Evolutionary conservation across 2,329 filamentous ascomycete species (phyloP).

Genomic region (Bretziella fagacearum): DNA sequence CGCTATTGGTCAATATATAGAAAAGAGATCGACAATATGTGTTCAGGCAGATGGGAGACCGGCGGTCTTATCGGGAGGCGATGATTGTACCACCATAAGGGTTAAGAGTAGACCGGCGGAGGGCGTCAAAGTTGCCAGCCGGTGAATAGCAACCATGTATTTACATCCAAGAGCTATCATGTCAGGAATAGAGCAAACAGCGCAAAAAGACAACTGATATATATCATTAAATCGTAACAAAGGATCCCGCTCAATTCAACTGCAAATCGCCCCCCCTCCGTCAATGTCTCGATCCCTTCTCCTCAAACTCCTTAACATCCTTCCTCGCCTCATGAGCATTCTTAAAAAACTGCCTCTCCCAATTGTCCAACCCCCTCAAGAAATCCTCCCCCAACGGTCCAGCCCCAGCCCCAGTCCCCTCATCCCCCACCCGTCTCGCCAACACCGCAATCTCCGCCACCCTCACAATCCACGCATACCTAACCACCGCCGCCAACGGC

Average conservation of each 20-base stretch:
- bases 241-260: neutral
- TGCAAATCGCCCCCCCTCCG: too few relatives aligned
- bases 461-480: slow-evolving; percentile 63
- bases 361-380: slow-evolving; percentile 73
- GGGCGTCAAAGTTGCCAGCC: too few relatives aligned
- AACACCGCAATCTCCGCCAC: slow-evolving; percentile 75
- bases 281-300: slow-evolving; percentile 30
- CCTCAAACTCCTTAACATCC: slow-evolving; percentile 52
- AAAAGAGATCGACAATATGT: too few relatives aligned
- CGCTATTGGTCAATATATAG: neutral
- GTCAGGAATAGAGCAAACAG: neutral
- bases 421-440: slow-evolving; percentile 55
- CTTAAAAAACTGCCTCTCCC: slow-evolving; percentile 61
- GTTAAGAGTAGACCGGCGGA: neutral
- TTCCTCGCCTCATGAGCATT: slow-evolving; percentile 59
- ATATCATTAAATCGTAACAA: slow-evolving; percentile 8
- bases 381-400: slow-evolving; percentile 54
- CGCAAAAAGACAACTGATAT: neutral
- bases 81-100: too few relatives aligned
- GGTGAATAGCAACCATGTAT: too few relatives aligned
- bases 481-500: slow-evolving; percentile 57
- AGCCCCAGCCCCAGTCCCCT: slow-evolving; percentile 24
- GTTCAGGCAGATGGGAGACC: neutral
- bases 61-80: neutral
- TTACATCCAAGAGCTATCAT: too few relatives aligned